Percentiles rank a stretch among this genome's conserved stretches.
Conservation (phyloP, 225 moss, liverwort and hornwort genomes). For the Polytrichum formosum region DNA sequence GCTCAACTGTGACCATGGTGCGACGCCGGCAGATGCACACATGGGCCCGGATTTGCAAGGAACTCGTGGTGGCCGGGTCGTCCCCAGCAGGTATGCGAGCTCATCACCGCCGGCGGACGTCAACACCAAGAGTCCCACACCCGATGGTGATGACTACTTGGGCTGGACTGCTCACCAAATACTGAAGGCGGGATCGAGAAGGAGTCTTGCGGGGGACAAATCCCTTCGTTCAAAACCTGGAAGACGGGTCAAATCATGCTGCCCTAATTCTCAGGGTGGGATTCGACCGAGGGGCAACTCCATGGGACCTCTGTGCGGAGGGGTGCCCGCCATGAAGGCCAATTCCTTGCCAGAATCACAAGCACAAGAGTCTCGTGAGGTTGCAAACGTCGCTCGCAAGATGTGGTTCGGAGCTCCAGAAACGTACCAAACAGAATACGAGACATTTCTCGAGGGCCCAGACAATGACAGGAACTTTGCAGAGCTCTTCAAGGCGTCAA, state of each 20-base stretch:
- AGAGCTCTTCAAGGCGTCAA: constrained; percentile 4
- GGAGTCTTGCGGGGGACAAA: constrained; percentile 18
- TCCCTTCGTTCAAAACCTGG: constrained; percentile 3
- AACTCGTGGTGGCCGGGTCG: constrained; percentile 10
- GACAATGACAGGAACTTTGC: not conserved
- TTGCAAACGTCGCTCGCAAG: not conserved
- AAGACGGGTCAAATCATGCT: constrained; percentile 1
- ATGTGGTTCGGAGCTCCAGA: constrained; percentile 8
- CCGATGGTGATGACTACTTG: constrained; percentile 6
- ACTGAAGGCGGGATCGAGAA: constrained; percentile 25
- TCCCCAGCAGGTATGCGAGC: constrained; percentile 15
- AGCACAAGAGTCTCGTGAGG: not conserved
- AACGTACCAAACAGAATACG: constrained; percentile 22
- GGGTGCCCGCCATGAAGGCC: not conserved
- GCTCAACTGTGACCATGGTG: not conserved
- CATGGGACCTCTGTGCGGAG: too few species aligned
- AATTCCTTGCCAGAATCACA: not conserved
- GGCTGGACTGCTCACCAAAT: constrained; percentile 13
- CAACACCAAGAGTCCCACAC: not conserved
- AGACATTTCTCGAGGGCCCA: constrained; percentile 14
- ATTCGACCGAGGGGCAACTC: not conserved
- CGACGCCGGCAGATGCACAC: not conserved
- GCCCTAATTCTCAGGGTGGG: not conserved
- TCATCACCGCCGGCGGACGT: constrained; percentile 2
- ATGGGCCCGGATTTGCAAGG: constrained; percentile 8